Conservation (phyloP, 2,329 filamentous ascomycete genomes). For the Meredithiella fracta region DNA sequence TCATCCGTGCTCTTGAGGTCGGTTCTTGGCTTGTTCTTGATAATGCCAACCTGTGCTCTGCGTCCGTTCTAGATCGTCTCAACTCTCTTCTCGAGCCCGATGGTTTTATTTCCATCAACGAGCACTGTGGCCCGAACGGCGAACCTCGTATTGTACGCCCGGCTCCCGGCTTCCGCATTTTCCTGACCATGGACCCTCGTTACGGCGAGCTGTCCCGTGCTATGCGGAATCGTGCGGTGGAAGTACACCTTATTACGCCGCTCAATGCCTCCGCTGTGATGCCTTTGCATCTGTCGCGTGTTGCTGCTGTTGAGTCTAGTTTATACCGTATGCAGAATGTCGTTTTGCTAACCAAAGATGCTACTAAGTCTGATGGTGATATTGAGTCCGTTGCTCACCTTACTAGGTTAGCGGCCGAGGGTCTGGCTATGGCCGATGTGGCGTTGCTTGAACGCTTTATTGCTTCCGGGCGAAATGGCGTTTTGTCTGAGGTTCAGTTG, state of each 20-base stretch:
- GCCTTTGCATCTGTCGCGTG: constrained; percentile 22
- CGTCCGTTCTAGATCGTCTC: constrained; percentile 81
- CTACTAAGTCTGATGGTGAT: neutral
- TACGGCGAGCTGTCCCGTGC: constrained; percentile 89
- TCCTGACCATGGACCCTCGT: constrained; percentile 80
- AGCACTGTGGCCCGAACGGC: constrained; percentile 72
- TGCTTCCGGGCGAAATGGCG: constrained; percentile 1
- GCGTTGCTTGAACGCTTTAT: constrained; percentile 14
- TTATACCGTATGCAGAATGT: constrained; percentile 30
- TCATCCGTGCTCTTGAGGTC: constrained; percentile 70
- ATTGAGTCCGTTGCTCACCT: neutral
- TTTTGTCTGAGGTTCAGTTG: constrained; percentile 2
- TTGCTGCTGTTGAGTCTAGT: constrained; percentile 32
- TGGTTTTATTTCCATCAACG: constrained; percentile 77
- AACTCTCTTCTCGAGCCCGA: constrained; percentile 90
- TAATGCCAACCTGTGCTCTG: constrained; percentile 92
- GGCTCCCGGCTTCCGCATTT: constrained; percentile 77
- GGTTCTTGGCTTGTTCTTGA: constrained; percentile 91
- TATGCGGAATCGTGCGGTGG: constrained; percentile 89
- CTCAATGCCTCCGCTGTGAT: constrained; percentile 19
- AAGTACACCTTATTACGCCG: constrained; percentile 55
- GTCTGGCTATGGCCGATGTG: constrained; percentile 14
- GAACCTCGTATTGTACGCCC: constrained; percentile 64
- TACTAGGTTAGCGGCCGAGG: constrained; percentile 11
- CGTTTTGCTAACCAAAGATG: constrained; percentile 2